Evolutionary conservation across 345 rosid genomes (phyloP), one percentile per base, ranked within the genome.

Genomic region (Arabis hirsuta): DNA sequence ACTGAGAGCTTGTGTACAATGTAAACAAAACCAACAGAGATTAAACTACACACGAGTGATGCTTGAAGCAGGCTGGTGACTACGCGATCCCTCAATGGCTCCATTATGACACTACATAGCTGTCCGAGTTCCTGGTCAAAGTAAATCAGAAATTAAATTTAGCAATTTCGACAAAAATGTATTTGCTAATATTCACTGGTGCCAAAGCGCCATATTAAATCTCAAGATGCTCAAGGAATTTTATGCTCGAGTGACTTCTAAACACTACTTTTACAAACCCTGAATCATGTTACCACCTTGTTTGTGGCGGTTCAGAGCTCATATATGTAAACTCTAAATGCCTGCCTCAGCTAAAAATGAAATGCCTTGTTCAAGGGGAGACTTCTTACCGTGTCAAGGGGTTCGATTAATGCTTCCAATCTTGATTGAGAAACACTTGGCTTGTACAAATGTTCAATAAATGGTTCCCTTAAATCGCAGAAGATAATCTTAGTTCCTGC

Each of bases 51-150:
- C 10, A 95, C 98, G 84, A 91, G 79, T 44, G 99, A 88, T 60
- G 98, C 96, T 82, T 88, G 96, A 81, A 95, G 98, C 71, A 95
- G 90, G 81, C 96, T 84, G 6, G 99, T 91, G 50, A 91, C 99
- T 22, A 95, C 61, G 9, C 92, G 96, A 80, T 95, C 99, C 87
- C 99, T 82, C 58, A 95, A 80, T 45, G 93, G 86, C 76, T 95
- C 99, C 82, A 87, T 79, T 67, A 95, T 91, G 38, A 95, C 76
- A 72, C 70, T 79, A 63, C 99, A 95, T 43, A 91, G 82, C 76
- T 95, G 93, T 63, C 83, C 91, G 62, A 95, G 87, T 73, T 89
- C 93, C 99, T 95, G 88, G 62, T 52, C 64, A 72, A 67, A 55
- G 71, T 57, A 9, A 9, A 53, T 61, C 46, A 27, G 2, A 68